phyloP scores from a whole-genome alignment of 371 early-diverging fungal genomes.

The Mucor circinelloides region DNA sequence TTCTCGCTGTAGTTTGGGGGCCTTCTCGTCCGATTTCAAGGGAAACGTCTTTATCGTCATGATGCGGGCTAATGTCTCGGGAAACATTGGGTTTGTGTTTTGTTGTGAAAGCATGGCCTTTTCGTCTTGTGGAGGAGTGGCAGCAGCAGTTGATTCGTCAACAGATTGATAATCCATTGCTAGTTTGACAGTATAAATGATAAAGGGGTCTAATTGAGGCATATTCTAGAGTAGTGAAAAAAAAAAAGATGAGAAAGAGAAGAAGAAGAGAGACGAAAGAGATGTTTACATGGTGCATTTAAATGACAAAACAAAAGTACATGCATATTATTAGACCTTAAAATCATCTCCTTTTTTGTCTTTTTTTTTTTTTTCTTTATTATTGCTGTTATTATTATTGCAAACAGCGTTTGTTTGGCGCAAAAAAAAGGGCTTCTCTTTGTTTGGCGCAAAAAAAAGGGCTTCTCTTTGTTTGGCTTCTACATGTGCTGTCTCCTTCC shows the following conservation, averaged over 20 bases:
- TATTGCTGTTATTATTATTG: neutral
- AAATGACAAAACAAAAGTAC: neutral
- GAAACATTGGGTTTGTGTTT: conserved; percentile 10
- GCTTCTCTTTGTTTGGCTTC: neutral
- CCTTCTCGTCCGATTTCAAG: neutral
- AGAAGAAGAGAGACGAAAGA: neutral
- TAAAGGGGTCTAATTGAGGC: conserved; percentile 29
- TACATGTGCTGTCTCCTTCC: neutral
- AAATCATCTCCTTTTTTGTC: neutral
- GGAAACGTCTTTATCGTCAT: conserved; percentile 20
- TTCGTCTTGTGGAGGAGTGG: neutral
- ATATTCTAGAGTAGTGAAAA: neutral
- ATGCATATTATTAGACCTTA: neutral
- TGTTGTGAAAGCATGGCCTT: neutral
- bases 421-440: neutral
- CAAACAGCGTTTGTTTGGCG: neutral
- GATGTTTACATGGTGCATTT: neutral
- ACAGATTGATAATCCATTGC: conserved; percentile 15
- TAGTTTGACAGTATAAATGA: conserved; percentile 20
- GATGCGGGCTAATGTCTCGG: conserved; percentile 18
- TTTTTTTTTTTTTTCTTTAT: neutral
- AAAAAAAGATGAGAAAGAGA: neutral
- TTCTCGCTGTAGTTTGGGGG: conserved; percentile 13
- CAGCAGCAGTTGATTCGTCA: neutral
- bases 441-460: neutral